Evolutionary conservation across 2,329 filamentous ascomycete species (phyloP), one percentile per base, ranked within the genome.

Genomic region (Apiospora saccharicola): DNA sequence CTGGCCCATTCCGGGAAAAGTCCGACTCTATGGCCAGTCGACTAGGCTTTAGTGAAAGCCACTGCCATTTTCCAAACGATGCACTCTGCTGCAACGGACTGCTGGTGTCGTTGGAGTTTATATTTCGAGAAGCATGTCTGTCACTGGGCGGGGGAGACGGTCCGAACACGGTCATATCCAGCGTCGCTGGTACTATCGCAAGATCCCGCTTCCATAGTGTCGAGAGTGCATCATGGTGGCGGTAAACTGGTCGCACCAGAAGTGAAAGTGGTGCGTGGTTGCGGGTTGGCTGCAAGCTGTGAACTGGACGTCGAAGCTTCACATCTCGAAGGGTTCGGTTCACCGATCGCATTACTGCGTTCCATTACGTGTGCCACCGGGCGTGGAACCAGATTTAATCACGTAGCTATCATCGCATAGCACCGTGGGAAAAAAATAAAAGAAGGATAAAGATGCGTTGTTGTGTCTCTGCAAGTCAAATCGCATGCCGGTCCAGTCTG

Each of bases 281-380:
- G 70, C 71, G 53, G 69, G 61, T 70, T n/a, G 68, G 70, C 70
- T 51, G 75, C 68, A 72, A 70, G 75, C 73, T 72, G 73, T 76
- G 71, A 70, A 74, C 53, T 71, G 75, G 72, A 71, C 72, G 73
- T 72, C 75, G 76, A 73, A 76, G 76, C 76, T 78, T 79, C 77
- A 80, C 78, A 79, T 81, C 73, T 79, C 78, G 78, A 74, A 77
- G 70, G 43, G 69, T 69, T 74, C 74, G 77, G 74, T 74, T 75
- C 78, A 74, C 78, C 76, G 77, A 71, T 80, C 78, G 79, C 80
- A 81, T 81, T 79, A 80, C 80, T 80, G 77, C 76, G 69, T 73
- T 61, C 72, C 69, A 70, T 76, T 53, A 77, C 78, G 79, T 80
- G 37, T 37, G 70, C 75, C 76, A 76, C 44, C 72, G 41, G 61